phyloP scores from a whole-genome alignment of 148 eudicot species.

The Fagopyrum tataricum region DNA sequence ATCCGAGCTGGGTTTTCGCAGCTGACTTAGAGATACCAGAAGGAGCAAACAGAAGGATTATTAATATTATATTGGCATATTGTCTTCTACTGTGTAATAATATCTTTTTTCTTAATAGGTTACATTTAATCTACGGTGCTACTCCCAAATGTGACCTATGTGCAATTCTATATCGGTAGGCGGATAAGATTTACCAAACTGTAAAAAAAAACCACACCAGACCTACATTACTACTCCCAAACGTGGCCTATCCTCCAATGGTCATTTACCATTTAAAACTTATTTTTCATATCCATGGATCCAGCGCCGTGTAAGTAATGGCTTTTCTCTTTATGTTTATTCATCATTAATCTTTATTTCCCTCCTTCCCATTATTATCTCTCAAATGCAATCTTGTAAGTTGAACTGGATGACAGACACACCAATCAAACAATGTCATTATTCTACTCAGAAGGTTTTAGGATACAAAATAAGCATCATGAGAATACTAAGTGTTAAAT shows the following conservation, averaged over 20 bases:
- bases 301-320: background rate
- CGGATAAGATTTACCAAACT: background rate
- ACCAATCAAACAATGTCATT: background rate
- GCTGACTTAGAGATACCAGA: background rate
- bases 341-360: background rate
- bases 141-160: too few species aligned
- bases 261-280: background rate
- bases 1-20: background rate
- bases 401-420: background rate
- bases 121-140: too few species aligned
- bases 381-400: background rate
- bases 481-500: too few species aligned
- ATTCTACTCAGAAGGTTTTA: background rate
- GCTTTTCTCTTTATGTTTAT: background rate
- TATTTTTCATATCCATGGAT: background rate
- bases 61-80: background rate
- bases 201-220: background rate
- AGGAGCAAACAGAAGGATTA: background rate
- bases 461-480: too few species aligned
- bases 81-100: background rate
- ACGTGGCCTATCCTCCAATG: background rate
- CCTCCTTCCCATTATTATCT: background rate
- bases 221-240: background rate
- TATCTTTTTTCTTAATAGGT: too few species aligned
- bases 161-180: background rate